These are phyloP conservation scores for Mycena sp. DNA, from an alignment of 1,284 basidiomycete species.

Conservation along the genomic window DNA sequence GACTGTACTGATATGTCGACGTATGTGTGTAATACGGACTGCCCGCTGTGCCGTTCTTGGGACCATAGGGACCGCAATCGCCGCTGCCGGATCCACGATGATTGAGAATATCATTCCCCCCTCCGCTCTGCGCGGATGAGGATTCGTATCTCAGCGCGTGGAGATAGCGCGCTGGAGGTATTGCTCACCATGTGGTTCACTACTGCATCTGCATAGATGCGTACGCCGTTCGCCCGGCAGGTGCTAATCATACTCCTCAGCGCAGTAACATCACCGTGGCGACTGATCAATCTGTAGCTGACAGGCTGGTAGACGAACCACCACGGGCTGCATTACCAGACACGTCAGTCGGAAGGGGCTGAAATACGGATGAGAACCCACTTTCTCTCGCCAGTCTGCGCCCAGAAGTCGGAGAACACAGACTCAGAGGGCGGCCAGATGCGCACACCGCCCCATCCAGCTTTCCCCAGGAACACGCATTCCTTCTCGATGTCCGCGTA, in stretches of 20 bases:
- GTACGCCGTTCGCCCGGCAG: conserved; percentile 13
- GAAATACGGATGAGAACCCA: neutral
- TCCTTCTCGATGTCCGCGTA: conserved; percentile 17
- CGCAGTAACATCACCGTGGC: conserved; percentile 1
- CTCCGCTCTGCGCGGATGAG: neutral
- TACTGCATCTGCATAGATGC: conserved; percentile 11
- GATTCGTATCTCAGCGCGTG: too few species aligned
- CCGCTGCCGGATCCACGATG: conserved; percentile 9
- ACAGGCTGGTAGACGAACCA: conserved; percentile 16
- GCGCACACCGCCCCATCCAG: conserved; percentile 16
- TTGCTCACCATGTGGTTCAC: conserved; percentile 12
- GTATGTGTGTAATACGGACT: conserved; percentile 12
- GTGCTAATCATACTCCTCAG: conserved; percentile 13
- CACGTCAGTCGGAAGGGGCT: neutral
- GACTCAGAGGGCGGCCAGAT: conserved; percentile 18
- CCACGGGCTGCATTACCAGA: neutral
- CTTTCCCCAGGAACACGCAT: conserved; percentile 13
- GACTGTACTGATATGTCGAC: conserved; percentile 3
- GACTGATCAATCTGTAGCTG: conserved; percentile 6
- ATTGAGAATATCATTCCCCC: conserved; percentile 11
- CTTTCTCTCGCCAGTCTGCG: conserved; percentile 8
- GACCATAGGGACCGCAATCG: conserved; percentile 1
- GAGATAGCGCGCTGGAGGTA: neutral
- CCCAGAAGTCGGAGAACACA: conserved; percentile 18
- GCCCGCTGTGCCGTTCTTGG: conserved; percentile 1